Evolutionary conservation across 139 green algal genomes (phyloP), one percentile per base, ranked within the genome.

Genomic region (Micromonas pusilla): DNA sequence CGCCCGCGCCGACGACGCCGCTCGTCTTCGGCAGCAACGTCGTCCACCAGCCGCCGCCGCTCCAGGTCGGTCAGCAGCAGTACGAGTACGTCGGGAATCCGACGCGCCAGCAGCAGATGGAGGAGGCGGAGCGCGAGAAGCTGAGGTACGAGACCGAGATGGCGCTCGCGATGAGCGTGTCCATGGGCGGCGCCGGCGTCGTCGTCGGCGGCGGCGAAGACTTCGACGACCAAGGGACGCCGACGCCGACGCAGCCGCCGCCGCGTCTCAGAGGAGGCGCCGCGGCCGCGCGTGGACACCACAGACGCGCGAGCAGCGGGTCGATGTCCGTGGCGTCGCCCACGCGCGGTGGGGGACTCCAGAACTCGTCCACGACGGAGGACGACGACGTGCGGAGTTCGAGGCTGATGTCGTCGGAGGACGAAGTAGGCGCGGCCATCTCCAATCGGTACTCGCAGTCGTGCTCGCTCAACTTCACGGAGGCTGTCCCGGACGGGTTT

Each of bases 111-210:
- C 23, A 65, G 1, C 33, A 23, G 3, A 52, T 25, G 66, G 19
- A 1, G 1, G 4, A 1, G 5, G 36, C 2, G 16, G 37, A 75
- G 20, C 3, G 31, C 20, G 37, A 64, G 23, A n/a, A 75, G 19
- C 68, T 3, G 25, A 5, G 20, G 9, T 75, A 39, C 36, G 37
- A 75, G 37, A 36, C 68, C 19, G 68, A 75, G 21, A 34, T 75
- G 25, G 68, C 68, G 37, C 20, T 5, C 4, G 68, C 68, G 37
- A 75, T 75, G 20, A 34, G 37, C 37, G 68, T 21, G 68, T 75
- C 68, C 19, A 36, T 75, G 30, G 65, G 30, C 4, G 65, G 13
- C 13, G 9, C n/a, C 62, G 62, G 62, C 62, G 3, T 70, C 63
- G 28, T 25, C 2, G n/a, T n/a, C n/a, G n/a, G n/a, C n/a, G n/a